A percentile compares a stretch with the other conserved stretches of the same genome.
Evolutionary conservation across 768 basidiomycete species (phyloP).

Genomic region (Pleurotus cornucopiae): DNA sequence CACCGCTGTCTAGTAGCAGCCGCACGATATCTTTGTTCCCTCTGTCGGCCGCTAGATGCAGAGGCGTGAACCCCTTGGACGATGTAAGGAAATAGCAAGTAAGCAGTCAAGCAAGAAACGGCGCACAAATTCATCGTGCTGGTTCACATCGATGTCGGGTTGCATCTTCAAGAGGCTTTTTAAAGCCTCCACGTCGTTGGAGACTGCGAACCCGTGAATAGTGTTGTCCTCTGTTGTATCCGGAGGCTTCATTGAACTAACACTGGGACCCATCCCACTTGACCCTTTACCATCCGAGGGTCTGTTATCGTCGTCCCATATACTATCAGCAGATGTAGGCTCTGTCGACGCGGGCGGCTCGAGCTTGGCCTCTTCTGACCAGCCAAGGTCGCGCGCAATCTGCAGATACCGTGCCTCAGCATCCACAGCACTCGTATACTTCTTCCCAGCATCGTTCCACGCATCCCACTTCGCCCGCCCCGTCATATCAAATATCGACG

Average conservation of each 20-base stretch:
- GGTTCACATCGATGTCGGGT: constrained; percentile 49
- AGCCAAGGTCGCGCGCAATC: constrained; percentile 66
- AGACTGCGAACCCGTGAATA: constrained; percentile 61
- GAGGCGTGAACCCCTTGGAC: constrained; percentile 76
- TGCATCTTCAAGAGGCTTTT: constrained; percentile 36
- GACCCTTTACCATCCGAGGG: constrained; percentile 24
- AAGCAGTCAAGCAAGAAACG: background rate
- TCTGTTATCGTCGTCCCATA: constrained; percentile 42
- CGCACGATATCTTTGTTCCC: constrained; percentile 58
- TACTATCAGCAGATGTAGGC: constrained; percentile 23
- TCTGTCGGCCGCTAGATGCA: constrained; percentile 85
- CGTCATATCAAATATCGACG: constrained; percentile 74
- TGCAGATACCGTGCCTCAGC: constrained; percentile 66
- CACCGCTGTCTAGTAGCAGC: constrained; percentile 59
- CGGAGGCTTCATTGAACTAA: constrained; percentile 54
- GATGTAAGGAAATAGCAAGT: background rate
- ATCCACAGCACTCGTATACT: constrained; percentile 34
- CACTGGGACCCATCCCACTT: constrained; percentile 53
- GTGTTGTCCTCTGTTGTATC: constrained; percentile 30
- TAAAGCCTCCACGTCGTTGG: constrained; percentile 46
- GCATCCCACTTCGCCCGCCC: constrained; percentile 88
- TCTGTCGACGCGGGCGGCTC: constrained; percentile 5
- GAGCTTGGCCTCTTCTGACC: constrained; percentile 36
- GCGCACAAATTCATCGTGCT: constrained; percentile 71
- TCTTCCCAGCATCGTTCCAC: constrained; percentile 54